phyloP scores from a whole-genome alignment of 2,329 filamentous ascomycete genomes.

The Spiromastix sp. region DNA sequence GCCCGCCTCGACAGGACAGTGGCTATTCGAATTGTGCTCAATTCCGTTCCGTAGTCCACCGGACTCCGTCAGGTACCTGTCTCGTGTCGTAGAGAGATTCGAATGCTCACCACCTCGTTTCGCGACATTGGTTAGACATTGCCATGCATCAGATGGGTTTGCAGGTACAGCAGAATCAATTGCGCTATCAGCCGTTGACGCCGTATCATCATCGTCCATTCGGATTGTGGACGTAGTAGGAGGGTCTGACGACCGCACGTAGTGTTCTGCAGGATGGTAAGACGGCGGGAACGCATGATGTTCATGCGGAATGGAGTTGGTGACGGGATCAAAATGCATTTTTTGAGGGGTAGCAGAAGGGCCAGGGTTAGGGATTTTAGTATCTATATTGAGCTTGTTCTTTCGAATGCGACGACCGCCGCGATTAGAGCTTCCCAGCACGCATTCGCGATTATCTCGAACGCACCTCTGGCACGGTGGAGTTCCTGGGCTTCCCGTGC shows the following conservation, averaged over 20 bases:
- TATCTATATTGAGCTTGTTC: conserved; percentile 33
- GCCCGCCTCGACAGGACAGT: conserved; percentile 21
- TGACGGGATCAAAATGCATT: conserved; percentile 16
- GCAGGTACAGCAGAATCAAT: conserved; percentile 32
- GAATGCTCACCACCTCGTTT: conserved; percentile 23
- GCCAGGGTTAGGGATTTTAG: conserved; percentile 16
- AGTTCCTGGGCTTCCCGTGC: conserved; percentile 39
- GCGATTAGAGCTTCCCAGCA: conserved; percentile 49
- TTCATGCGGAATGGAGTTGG: conserved; percentile 19
- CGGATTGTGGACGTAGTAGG: conserved; percentile 17
- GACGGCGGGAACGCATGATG: conserved; percentile 17
- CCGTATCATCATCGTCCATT: conserved; percentile 29
- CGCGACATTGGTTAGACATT: conserved; percentile 36
- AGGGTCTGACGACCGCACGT: conserved; percentile 23
- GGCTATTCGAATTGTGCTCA: conserved; percentile 17
- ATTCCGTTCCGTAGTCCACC: conserved; percentile 17
- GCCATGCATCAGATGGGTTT: conserved; percentile 40
- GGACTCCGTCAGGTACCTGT: conserved; percentile 16
- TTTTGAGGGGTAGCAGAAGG: conserved; percentile 18
- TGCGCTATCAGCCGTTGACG: conserved; percentile 24
- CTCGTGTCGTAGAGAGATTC: conserved; percentile 14
- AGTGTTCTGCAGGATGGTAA: conserved; percentile 25
- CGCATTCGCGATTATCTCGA: conserved; percentile 47
- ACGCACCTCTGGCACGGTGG: conserved; percentile 49
- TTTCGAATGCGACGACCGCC: conserved; percentile 49